Conservation (phyloP, 1,139 yeast species). For the Scheffersomyces segobiensis region DNA sequence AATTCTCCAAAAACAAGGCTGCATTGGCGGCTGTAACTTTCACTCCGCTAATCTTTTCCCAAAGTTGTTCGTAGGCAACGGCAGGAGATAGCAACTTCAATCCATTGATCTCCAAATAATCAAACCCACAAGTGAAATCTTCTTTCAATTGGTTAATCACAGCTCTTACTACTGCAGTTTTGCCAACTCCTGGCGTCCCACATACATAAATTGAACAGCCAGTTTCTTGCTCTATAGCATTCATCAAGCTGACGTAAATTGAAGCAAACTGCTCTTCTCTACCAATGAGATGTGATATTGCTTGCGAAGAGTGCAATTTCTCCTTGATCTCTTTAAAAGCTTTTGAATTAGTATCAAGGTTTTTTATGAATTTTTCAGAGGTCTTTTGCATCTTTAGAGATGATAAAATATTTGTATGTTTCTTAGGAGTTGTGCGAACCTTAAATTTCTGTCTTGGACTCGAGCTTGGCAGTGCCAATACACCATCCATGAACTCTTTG, state of each 20-base stretch:
- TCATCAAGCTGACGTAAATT: constrained; percentile 68
- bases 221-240: constrained; percentile 67
- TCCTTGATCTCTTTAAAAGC: constrained; percentile 59
- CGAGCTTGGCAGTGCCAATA: neutral
- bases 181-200: constrained; percentile 98
- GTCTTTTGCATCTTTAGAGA: neutral
- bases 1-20: constrained; percentile 38
- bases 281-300: constrained; percentile 73
- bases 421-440: neutral
- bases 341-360: constrained; percentile 30
- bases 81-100: constrained; percentile 81
- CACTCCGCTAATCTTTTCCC: constrained; percentile 72
- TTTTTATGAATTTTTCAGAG: neutral
- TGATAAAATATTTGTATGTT: neutral
- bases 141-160: constrained; percentile 68
- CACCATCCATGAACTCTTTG: neutral
- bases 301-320: constrained; percentile 63
- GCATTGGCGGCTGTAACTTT: constrained; percentile 68
- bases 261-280: constrained; percentile 85
- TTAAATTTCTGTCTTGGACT: neutral
- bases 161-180: constrained; percentile 90
- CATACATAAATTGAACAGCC: constrained; percentile 90
- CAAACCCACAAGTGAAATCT: constrained; percentile 58
- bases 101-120: constrained; percentile 87
- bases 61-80: constrained; percentile 79